These are phyloP conservation scores for Xylaria multiplex DNA, from an alignment of 2,329 filamentous ascomycete species.

Conservation along the genomic window DNA sequence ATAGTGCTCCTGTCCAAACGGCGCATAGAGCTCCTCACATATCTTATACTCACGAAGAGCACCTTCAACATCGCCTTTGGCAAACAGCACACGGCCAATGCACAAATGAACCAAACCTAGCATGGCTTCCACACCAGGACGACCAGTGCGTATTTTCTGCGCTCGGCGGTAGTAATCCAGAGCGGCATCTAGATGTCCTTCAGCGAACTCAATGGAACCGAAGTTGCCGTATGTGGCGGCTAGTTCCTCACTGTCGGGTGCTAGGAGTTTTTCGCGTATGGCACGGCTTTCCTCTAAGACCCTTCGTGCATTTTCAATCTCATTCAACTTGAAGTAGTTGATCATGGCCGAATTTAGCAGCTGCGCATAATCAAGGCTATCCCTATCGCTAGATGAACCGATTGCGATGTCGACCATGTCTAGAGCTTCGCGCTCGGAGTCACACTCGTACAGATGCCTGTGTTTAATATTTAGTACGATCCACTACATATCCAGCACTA, in stretches of 20 bases:
- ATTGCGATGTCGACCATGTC: neutral
- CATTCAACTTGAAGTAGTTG: conserved; percentile 1
- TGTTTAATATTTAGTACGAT: too few species aligned
- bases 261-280: neutral
- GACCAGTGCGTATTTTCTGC: neutral
- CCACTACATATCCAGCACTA: neutral
- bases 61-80: neutral
- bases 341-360: neutral
- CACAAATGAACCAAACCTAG: neutral
- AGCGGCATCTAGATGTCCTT: neutral
- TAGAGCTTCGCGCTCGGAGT: neutral
- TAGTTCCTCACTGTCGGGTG: neutral
- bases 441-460: neutral
- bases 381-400: neutral
- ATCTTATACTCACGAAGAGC: neutral
- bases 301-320: neutral
- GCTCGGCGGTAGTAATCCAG: neutral
- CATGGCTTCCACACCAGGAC: neutral
- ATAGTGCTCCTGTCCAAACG: neutral
- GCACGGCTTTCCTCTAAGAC: neutral
- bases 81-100: neutral
- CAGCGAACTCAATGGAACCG: neutral
- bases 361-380: neutral
- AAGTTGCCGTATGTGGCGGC: neutral
- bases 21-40: neutral